Conservation (phyloP, 176 grass and related monocot species). For the Eragrostis nindensis region DNA sequence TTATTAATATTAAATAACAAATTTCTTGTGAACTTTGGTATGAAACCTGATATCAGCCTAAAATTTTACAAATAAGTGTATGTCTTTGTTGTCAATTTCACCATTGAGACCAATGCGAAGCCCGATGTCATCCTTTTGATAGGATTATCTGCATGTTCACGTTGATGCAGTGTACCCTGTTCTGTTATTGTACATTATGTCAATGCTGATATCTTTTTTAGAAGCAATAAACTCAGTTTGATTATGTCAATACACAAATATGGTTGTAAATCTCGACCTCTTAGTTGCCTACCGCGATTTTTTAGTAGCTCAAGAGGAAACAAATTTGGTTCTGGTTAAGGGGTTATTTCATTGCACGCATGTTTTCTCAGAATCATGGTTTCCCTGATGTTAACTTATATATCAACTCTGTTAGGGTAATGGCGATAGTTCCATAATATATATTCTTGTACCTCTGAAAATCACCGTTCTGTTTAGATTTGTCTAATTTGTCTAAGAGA, state of each 20-base stretch:
- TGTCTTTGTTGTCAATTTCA: not conserved
- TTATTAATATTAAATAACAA: too few relatives aligned
- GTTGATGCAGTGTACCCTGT: not conserved
- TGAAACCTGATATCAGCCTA: not conserved
- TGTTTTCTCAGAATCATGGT: too few relatives aligned
- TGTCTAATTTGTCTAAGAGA: not conserved
- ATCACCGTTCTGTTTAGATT: not conserved
- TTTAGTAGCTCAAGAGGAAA: not conserved
- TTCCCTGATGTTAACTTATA: too few relatives aligned
- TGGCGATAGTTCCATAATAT: too few relatives aligned
- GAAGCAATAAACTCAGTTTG: constrained; percentile 4
- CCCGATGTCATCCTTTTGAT: not conserved
- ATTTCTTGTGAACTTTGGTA: not conserved
- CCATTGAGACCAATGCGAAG: not conserved
- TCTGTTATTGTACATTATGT: not conserved
- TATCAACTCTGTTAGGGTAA: not conserved
- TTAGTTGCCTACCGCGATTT: not conserved
- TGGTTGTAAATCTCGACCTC: not conserved
- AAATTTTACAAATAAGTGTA: not conserved
- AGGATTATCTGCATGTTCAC: too few relatives aligned
- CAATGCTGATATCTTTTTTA: not conserved
- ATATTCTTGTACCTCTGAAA: too few relatives aligned
- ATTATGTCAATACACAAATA: not conserved
- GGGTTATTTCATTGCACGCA: not conserved
- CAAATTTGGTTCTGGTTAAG: not conserved